phyloP scores from a whole-genome alignment of 2,329 filamentous ascomycete species.

The Waltergamsia citrina region DNA sequence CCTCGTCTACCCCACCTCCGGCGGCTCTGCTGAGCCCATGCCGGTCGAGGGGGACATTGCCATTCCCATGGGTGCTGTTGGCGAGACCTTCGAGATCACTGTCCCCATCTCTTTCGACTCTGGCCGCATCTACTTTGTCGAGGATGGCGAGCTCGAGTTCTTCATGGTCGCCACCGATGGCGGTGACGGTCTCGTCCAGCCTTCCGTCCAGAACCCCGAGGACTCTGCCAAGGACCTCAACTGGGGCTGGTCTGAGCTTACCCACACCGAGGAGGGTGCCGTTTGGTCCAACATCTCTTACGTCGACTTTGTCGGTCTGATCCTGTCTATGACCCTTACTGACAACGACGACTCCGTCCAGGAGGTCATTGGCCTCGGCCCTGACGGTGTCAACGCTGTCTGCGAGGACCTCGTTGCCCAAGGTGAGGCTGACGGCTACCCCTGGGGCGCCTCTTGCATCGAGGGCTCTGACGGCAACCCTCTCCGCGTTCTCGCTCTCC shows the following conservation, averaged over 20 bases:
- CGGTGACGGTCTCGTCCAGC: constrained; percentile 34
- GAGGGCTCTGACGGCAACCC: constrained; percentile 21
- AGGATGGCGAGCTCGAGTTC: constrained; percentile 30
- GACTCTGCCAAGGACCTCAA: constrained; percentile 32
- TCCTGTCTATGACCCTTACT: constrained; percentile 37
- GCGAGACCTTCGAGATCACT: constrained; percentile 24
- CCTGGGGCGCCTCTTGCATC: constrained; percentile 36
- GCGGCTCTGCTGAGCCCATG: constrained; percentile 21
- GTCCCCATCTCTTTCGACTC: constrained; percentile 29
- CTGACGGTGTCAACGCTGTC: constrained; percentile 25
- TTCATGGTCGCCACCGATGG: constrained; percentile 23
- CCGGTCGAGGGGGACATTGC: constrained; percentile 27
- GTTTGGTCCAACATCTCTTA: constrained; percentile 40
- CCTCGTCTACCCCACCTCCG: constrained; percentile 30
- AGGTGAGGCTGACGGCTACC: constrained; percentile 22
- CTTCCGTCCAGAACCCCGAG: constrained; percentile 30
- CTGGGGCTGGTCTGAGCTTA: constrained; percentile 42
- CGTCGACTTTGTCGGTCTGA: constrained; percentile 40
- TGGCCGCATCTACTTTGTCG: constrained; percentile 35
- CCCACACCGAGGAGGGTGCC: constrained; percentile 24
- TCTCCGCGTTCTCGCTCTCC: constrained; percentile 35
- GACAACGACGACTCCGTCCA: constrained; percentile 24
- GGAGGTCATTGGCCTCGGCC: constrained; percentile 26
- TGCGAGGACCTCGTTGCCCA: constrained; percentile 30
- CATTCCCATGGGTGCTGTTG: constrained; percentile 28